phyloP scores from a whole-genome alignment of 495 filamentous ascomycete species.

The Oidiodendron maius region DNA sequence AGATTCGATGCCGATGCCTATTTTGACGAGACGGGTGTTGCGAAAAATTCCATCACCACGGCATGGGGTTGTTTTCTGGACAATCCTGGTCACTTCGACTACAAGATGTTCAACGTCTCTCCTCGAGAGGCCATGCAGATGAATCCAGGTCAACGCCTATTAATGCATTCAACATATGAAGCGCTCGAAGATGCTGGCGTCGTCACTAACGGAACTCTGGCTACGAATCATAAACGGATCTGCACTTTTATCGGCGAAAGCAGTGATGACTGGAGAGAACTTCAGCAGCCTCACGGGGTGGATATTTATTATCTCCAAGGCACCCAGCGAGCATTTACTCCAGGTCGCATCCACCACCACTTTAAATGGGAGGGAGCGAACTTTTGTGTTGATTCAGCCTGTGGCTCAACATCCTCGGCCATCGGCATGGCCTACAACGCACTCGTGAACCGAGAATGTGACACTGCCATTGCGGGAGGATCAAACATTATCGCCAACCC shows the following conservation, averaged over 20 bases:
- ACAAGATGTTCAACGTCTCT: slow-evolving; percentile 94
- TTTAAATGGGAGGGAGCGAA: slow-evolving; percentile 33
- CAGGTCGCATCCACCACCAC: slow-evolving; percentile 44
- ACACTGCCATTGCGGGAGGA: slow-evolving; percentile 55
- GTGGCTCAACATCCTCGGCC: slow-evolving; percentile 40
- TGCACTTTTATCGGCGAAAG: slow-evolving; percentile 43
- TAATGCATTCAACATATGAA: slow-evolving; percentile 80
- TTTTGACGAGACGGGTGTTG: slow-evolving; percentile 50
- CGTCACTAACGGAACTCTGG: slow-evolving; percentile 78
- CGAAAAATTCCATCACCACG: slow-evolving; percentile 72
- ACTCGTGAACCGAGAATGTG: slow-evolving; percentile 36
- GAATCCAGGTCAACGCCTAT: slow-evolving; percentile 85
- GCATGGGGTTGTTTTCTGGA: slow-evolving; percentile 43
- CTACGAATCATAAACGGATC: slow-evolving; percentile 31
- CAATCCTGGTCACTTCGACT: slow-evolving; percentile 58
- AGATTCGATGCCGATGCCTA: slow-evolving; percentile 35
- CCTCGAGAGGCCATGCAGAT: slow-evolving; percentile 85
- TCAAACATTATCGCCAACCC: slow-evolving; percentile 48
- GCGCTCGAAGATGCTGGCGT: slow-evolving; percentile 85
- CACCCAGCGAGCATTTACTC: slow-evolving; percentile 48
- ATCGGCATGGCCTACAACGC: slow-evolving; percentile 41
- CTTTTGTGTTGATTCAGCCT: slow-evolving; percentile 43
- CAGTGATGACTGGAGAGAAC: slow-evolving; percentile 11
- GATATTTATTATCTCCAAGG: slow-evolving; percentile 52
- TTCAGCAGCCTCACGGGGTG: slow-evolving; percentile 44